Evolutionary conservation across 495 filamentous ascomycete species (phyloP).

Genomic region (Choiromyces venosus): DNA sequence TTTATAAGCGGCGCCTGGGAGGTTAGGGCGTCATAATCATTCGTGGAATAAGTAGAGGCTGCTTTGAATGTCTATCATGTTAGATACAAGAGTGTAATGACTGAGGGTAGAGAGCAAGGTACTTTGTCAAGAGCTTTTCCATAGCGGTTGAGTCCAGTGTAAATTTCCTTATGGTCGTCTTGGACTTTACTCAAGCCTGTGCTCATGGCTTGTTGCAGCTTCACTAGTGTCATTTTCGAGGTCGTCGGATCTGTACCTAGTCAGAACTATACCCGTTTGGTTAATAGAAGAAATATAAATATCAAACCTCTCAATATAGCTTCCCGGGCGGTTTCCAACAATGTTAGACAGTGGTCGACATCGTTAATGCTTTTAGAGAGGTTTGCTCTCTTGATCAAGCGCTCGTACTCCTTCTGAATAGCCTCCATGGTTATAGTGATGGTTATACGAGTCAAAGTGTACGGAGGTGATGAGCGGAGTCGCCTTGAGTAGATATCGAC

Average conservation of each 20-base stretch:
- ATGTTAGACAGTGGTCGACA: slow-evolving; percentile 73
- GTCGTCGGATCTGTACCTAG: slow-evolving; percentile 58
- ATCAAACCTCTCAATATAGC: slow-evolving; percentile 58
- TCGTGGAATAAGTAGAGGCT: slow-evolving; percentile 72
- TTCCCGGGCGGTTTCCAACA: slow-evolving; percentile 66
- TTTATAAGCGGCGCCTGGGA: slow-evolving; percentile 73
- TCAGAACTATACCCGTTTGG: slow-evolving; percentile 16
- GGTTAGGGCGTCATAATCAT: slow-evolving; percentile 75
- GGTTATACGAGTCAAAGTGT: neutral
- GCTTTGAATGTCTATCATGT: slow-evolving; percentile 62
- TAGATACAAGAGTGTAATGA: slow-evolving; percentile 16
- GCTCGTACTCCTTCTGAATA: slow-evolving; percentile 66
- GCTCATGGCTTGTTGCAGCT: slow-evolving; percentile 76
- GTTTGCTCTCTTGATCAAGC: slow-evolving; percentile 63
- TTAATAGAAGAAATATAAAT: slow-evolving; percentile 15
- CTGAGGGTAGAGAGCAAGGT: neutral
- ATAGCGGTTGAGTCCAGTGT: slow-evolving; percentile 71
- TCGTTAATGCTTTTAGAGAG: slow-evolving; percentile 65
- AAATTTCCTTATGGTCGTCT: slow-evolving; percentile 70
- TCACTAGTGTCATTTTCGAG: slow-evolving; percentile 65
- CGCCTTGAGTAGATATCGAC: neutral
- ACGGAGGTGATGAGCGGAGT: neutral
- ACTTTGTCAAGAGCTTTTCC: slow-evolving; percentile 79
- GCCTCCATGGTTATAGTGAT: slow-evolving; percentile 54
- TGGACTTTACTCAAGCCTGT: slow-evolving; percentile 70